Evolutionary conservation across 352 stramenopile genomes (phyloP), one percentile per base, ranked within the genome.

Genomic region (Globisporangium paddicum): DNA sequence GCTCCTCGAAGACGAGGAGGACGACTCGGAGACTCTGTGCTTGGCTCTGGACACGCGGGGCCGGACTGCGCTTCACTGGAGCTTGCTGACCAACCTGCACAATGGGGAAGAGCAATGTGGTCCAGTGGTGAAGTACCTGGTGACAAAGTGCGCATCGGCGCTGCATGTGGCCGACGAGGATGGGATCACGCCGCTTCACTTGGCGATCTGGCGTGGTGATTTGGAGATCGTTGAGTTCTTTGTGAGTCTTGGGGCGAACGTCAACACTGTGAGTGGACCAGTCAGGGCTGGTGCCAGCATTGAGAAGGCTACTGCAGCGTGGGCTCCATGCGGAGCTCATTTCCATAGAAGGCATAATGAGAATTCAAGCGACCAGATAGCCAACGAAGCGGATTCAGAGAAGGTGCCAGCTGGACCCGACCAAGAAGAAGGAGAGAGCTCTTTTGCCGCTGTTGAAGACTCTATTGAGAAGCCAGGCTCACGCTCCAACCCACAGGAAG

Each of bases 11-110:
- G 60, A 60, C 44, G 2, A 42, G 18, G 47, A 16, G 2, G 74
- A 85, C 16, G 26, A 51, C 16, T n/a, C 10, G 45, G 45, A 52
- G 0, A 45, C 65, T 0, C 26, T 86, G 3, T 57, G 67, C 13
- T 45, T 82, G 13, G 38, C 55, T n/a, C 59, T 66, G 42, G 80
- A 90, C 57, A 16, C 23, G 3, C 47, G 69, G 1, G 80, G 78
- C 16, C 71, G 77, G 48, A 89, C 80, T 18, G 63, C 74, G 23
- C 57, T 90, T 7, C 76, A 83, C 57, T 83, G 71, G 73, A 66
- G 73, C 37, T 50, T 82, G 28, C 34, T 79, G 54, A 30, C 59
- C 0, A 14, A 26, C 38, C 38, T 2, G 28, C 11, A 37, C 44
- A 10, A 16, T 6, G 10, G 42, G 11, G 0, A 26, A 26, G 7